phyloP scores from a whole-genome alignment of 805 yeast species.

The Metschnikowia picachoensis region DNA sequence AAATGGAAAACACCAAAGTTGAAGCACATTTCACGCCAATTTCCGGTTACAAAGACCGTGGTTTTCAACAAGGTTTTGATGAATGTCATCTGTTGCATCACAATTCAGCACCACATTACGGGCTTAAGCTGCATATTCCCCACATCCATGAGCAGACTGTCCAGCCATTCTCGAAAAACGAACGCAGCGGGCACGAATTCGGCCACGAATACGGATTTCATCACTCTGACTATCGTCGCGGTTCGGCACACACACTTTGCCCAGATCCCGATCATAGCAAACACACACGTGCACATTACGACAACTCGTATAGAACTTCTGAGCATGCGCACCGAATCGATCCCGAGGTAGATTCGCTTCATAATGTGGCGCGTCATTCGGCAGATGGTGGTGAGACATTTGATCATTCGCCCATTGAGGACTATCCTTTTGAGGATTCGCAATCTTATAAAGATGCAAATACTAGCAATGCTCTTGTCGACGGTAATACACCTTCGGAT shows the following conservation, averaged over 20 bases:
- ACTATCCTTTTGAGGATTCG: not conserved
- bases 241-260: too few relatives aligned
- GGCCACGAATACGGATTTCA: not conserved
- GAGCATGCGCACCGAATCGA: too few relatives aligned
- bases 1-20: constrained; percentile 6
- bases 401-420: not conserved
- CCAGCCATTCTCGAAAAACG: too few relatives aligned
- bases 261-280: too few relatives aligned
- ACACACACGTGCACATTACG: too few relatives aligned
- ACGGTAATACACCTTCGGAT: not conserved
- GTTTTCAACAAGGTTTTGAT: not conserved
- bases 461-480: not conserved
- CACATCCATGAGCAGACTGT: too few relatives aligned
- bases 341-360: too few relatives aligned
- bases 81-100: not conserved
- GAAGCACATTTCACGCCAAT: constrained; percentile 12
- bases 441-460: not conserved
- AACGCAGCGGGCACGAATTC: not conserved
- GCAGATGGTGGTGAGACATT: constrained; percentile 1
- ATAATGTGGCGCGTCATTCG: not conserved
- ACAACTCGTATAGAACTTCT: too few relatives aligned
- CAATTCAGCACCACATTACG: not conserved
- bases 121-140: not conserved
- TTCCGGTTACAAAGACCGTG: not conserved
- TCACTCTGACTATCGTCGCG: not conserved